phyloP scores from a whole-genome alignment of 2,329 filamentous ascomycete species.

The Grosmannia huntii region DNA sequence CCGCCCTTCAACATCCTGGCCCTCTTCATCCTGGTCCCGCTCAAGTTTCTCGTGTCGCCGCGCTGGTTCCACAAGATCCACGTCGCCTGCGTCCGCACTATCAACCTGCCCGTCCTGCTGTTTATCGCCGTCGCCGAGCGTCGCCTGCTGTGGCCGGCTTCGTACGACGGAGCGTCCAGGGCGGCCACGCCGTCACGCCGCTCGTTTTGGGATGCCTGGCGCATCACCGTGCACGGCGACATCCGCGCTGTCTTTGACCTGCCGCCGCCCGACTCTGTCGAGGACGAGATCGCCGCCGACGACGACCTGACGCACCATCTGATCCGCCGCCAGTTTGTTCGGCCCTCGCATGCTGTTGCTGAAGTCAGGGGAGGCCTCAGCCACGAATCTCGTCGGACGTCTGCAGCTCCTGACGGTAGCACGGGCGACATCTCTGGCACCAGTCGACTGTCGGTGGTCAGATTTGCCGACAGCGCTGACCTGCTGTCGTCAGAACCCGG shows the following conservation, averaged over 20 bases:
- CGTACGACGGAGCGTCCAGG: constrained; percentile 12
- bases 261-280: constrained; percentile 49
- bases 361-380: background rate
- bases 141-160: constrained; percentile 46
- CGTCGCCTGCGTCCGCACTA: constrained; percentile 57
- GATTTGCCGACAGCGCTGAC: constrained; percentile 5
- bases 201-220: constrained; percentile 54
- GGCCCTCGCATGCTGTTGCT: constrained; percentile 27
- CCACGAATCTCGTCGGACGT: background rate
- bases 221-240: constrained; percentile 58
- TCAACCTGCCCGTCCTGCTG: constrained; percentile 65
- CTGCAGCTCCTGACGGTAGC: background rate
- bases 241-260: constrained; percentile 62
- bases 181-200: background rate
- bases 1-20: constrained; percentile 77
- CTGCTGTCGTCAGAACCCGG: background rate
- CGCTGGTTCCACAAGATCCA: constrained; percentile 89
- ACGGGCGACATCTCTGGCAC: background rate
- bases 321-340: constrained; percentile 42
- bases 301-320: constrained; percentile 46
- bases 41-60: constrained; percentile 65
- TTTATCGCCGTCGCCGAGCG: constrained; percentile 61
- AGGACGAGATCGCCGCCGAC: constrained; percentile 44
- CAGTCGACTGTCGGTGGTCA: constrained; percentile 4
- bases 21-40: constrained; percentile 57